These are phyloP conservation scores for Clarkia xantiana DNA, from an alignment of 345 rosid genomes.

Conservation along the genomic window DNA sequence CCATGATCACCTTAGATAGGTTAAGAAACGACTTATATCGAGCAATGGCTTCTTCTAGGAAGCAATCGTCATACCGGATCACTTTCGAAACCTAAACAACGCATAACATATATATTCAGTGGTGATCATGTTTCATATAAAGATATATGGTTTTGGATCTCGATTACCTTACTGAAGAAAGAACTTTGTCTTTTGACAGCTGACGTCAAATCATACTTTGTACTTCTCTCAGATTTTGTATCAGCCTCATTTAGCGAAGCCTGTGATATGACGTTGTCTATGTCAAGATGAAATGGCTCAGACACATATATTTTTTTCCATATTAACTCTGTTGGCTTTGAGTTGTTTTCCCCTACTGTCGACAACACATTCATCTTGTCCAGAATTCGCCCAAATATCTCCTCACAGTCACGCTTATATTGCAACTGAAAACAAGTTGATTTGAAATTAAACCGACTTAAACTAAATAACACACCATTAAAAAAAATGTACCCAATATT, in stretches of 20 bases:
- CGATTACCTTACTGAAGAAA: conserved; percentile 1
- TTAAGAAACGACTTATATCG: conserved; percentile 22
- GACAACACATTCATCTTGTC: conserved; percentile 45
- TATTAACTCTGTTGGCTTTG: conserved; percentile 30
- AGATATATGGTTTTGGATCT: not conserved
- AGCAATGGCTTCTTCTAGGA: conserved; percentile 2
- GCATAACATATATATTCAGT: no score
- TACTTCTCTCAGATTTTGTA: not conserved
- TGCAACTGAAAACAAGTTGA: conserved; percentile 33
- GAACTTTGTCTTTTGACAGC: no score
- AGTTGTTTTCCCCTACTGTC: conserved; percentile 31
- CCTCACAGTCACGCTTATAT: conserved; percentile 57
- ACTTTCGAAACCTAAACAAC: not conserved
- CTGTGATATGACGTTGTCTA: no score
- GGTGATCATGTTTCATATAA: no score
- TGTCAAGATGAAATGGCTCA: conserved; percentile 59
- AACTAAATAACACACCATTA: not conserved
- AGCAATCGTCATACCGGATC: not conserved
- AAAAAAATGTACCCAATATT: not conserved
- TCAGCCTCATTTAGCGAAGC: not conserved
- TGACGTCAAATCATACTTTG: not conserved
- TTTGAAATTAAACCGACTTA: conserved; percentile 5
- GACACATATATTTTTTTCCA: no score
- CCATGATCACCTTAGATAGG: conserved; percentile 11
- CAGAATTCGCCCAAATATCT: no score